These are phyloP conservation scores for Ramichloridium luteum DNA, from an alignment of 2,329 filamentous ascomycete genomes.

Conservation along the genomic window DNA sequence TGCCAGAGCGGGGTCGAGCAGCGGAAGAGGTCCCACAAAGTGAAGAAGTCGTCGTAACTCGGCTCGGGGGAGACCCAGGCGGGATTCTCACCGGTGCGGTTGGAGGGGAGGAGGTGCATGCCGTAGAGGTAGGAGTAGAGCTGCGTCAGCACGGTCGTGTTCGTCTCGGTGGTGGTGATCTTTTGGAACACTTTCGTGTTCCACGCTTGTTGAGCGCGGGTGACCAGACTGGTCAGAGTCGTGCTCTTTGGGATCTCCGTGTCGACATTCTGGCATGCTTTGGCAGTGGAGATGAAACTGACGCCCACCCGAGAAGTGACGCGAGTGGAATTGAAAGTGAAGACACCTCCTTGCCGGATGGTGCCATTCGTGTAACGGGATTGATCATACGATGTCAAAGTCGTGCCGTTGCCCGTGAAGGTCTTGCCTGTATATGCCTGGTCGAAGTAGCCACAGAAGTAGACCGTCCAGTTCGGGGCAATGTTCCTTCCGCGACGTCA, in stretches of 20 bases:
- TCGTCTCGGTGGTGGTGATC: slow-evolving; percentile 31
- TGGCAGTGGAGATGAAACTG: slow-evolving; percentile 48
- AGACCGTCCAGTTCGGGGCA: slow-evolving; percentile 46
- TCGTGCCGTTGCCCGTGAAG: slow-evolving; percentile 20
- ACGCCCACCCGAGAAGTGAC: slow-evolving; percentile 48
- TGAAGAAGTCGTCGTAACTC: slow-evolving; percentile 62
- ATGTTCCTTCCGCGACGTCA: no score
- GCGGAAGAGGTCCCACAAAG: slow-evolving; percentile 53
- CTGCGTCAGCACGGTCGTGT: slow-evolving; percentile 13
- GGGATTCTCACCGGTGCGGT: slow-evolving; percentile 59
- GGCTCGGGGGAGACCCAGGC: slow-evolving; percentile 51
- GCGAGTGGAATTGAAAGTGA: slow-evolving; percentile 29
- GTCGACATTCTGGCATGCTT: slow-evolving; percentile 47
- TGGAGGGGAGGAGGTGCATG: slow-evolving; percentile 55
- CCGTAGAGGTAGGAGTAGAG: slow-evolving; percentile 55
- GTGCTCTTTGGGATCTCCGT: slow-evolving; percentile 37
- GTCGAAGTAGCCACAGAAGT: slow-evolving; percentile 50
- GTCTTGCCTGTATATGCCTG: slow-evolving; percentile 19
- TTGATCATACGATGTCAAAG: slow-evolving; percentile 24
- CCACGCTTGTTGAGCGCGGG: slow-evolving; percentile 41
- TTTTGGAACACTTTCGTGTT: slow-evolving; percentile 49
- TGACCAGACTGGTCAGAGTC: slow-evolving; percentile 7
- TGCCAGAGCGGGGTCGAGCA: slow-evolving; percentile 54
- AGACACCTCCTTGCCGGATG: slow-evolving; percentile 31
- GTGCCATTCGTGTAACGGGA: slow-evolving; percentile 8